Percentiles rank a stretch among this genome's conserved stretches.
Evolutionary conservation across 768 basidiomycete species (phyloP).

Genomic region (Lentinula raphanica): DNA sequence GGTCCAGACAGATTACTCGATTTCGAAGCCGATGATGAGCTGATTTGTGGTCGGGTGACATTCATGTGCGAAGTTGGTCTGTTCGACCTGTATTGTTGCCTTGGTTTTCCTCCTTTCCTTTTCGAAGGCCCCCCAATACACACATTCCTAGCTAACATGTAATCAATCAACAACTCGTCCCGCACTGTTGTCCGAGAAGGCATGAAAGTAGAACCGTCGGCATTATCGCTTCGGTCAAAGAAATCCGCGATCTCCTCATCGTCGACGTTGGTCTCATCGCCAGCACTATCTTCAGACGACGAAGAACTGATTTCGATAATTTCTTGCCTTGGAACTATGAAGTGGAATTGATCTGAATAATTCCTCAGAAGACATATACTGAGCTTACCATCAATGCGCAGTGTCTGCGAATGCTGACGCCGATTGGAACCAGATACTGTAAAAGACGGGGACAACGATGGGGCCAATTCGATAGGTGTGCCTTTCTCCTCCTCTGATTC

Average conservation of each 20-base stretch:
- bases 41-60: neutral
- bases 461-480: no score
- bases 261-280: neutral
- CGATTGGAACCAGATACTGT: neutral
- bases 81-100: neutral
- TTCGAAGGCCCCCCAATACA: neutral
- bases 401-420: neutral
- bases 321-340: neutral
- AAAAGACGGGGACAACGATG: no score
- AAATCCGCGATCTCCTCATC: neutral
- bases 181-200: neutral
- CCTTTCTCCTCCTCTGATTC: neutral
- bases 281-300: neutral
- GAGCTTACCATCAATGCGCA: neutral
- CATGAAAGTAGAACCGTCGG: neutral
- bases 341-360: neutral
- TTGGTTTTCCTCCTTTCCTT: neutral
- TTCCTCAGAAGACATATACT: neutral
- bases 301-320: neutral
- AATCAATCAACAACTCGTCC: constrained; percentile 1
- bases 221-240: neutral
- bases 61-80: neutral
- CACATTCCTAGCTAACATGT: constrained; percentile 3
- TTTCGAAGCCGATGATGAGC: neutral
- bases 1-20: neutral